Base-by-base conservation (phyloP, 2,329 filamentous ascomycete species). In the Fusarium lateritium region DNA sequence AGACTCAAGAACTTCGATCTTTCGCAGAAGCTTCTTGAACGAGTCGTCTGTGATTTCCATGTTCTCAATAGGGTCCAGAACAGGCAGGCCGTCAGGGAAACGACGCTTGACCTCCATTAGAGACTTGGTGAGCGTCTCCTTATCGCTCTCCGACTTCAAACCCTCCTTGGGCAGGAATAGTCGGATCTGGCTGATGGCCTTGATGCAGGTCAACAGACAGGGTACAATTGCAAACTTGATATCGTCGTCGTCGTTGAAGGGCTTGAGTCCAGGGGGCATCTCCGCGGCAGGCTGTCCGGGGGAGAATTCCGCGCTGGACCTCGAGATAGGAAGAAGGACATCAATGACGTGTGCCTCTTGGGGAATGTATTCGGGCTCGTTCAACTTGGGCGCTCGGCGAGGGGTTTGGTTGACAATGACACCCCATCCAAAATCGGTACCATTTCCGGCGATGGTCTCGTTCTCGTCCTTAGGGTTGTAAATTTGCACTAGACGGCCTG, bases 1-100 rank as follows among this genome's bases (percentile, higher is more conserved):
- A 7, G 95, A 96, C 81, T 99, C 96, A 3, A 99, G 88, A 13
- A 98, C 93, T 81, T 99, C 96, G 65, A 99, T 98, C 88, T 98
- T 98, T 80, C 94, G 84, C 58, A 98, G 87, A 6, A 98, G 88
- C 78, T 94, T 94, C 84, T 97, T 98, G 83, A 99, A 98, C 0
- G 89, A 90, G 2, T 97, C 94, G 75, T 98, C 96, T 6, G 86
- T 91, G 75, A 99, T 98, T 28, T 89, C 88, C 96, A 99, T 98
- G 76, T 98, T 94, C 79, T 98, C 94, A 39, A 99, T 91, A 0
- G 96, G 96, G 75, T 99, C 96, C 19, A 99, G 83, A 8, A 94
- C 85, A 5, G 96, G 92, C 58, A 99, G 83, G 5, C 96, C 96
- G 76, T 99, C 96, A 1, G 94, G 94, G 82, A 99, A 98, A 26